Percentiles rank a stretch among this genome's conserved stretches.
These are phyloP conservation scores for Sporodiniella umbellata DNA, from an alignment of 371 early-diverging fungal genomes.

Conservation along the genomic window DNA sequence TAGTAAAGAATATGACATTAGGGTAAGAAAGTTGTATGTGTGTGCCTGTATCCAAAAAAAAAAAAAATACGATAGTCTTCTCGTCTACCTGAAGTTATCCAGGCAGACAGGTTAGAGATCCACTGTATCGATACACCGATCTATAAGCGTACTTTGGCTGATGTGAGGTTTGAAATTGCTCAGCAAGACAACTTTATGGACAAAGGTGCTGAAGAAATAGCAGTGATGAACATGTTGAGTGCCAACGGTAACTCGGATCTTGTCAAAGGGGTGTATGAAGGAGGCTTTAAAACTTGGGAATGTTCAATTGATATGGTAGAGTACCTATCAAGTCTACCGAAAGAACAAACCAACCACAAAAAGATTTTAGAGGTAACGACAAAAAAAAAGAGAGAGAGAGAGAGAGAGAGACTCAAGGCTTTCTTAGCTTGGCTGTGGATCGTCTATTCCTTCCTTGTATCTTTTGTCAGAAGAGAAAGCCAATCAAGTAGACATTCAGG, in stretches of 20 bases:
- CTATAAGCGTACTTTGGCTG: slow-evolving; percentile 70
- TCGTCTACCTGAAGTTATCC: slow-evolving; percentile 33
- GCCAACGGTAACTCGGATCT: slow-evolving; percentile 72
- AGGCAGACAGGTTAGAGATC: slow-evolving; percentile 36
- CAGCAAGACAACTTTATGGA: slow-evolving; percentile 62
- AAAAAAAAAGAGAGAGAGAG: background rate
- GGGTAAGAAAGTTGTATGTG: slow-evolving; percentile 13
- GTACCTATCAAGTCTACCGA: slow-evolving; percentile 51
- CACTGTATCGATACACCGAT: slow-evolving; percentile 22
- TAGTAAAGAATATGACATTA: slow-evolving; percentile 35
- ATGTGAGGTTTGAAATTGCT: slow-evolving; percentile 81
- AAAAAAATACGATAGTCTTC: too few relatives aligned
- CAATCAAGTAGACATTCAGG: slow-evolving; percentile 81
- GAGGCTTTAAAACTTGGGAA: slow-evolving; percentile 96
- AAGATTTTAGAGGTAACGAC: slow-evolving; percentile 60
- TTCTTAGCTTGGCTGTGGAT: slow-evolving; percentile 87
- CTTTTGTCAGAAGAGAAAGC: slow-evolving; percentile 49
- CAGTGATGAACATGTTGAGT: slow-evolving; percentile 49
- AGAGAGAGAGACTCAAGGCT: background rate
- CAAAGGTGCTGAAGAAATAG: slow-evolving; percentile 29
- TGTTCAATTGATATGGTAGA: slow-evolving; percentile 83
- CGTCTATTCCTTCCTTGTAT: slow-evolving; percentile 81
- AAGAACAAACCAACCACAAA: slow-evolving; percentile 43
- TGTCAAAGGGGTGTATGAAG: slow-evolving; percentile 87
- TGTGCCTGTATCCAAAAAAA: background rate